Evolutionary conservation across 2,329 filamentous ascomycete species (phyloP), one percentile per base, ranked within the genome.

Genomic region (Xylariaceae sp.): DNA sequence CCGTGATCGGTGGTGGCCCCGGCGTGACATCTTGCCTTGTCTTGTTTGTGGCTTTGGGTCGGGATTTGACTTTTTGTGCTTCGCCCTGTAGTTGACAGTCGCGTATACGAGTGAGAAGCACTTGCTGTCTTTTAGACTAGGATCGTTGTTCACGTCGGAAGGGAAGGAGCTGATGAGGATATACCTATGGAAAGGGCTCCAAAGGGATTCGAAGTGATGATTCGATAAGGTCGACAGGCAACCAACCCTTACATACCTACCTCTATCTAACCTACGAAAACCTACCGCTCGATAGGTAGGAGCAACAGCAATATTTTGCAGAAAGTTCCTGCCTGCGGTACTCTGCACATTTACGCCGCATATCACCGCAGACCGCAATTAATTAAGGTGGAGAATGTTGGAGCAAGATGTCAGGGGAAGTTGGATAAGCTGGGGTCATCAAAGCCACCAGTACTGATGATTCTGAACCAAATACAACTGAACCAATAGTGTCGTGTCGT

Each of bases 1-100:
- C 40, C 50, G 50, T 30, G 53, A 51, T 21, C 55, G 51, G 14
- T 50, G 50, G 33, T 55, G 50, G 24, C 43, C 34, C 38, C 32
- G 42, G 26, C 37, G 43, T 33, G 43, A 13, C 43, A 46, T 46
- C 11, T 21, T 40, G 3, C 18, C 31, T 27, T 19, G 15, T 17
- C 28, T 15, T 29, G 17, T 14, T 2, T 19, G 9, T 18, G 14
- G 23, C 4, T 11, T 7, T 29, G 14, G 4, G 28, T 31, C 5
- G n/a, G 14, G 13, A 15, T 5, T n/a, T n/a, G n/a, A n/a, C n/a
- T n/a, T n/a, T n/a, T n/a, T n/a, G n/a, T n/a, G n/a, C n/a, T n/a
- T n/a, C n/a, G n/a, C n/a, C n/a, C n/a, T n/a, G n/a, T n/a, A n/a
- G n/a, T n/a, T n/a, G n/a, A n/a, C n/a, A n/a, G n/a, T n/a, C n/a